A percentile compares a stretch with the other conserved stretches of the same genome.
Evolutionary conservation across 805 yeast species (phyloP).

Genomic region (Suhomyces sp.): DNA sequence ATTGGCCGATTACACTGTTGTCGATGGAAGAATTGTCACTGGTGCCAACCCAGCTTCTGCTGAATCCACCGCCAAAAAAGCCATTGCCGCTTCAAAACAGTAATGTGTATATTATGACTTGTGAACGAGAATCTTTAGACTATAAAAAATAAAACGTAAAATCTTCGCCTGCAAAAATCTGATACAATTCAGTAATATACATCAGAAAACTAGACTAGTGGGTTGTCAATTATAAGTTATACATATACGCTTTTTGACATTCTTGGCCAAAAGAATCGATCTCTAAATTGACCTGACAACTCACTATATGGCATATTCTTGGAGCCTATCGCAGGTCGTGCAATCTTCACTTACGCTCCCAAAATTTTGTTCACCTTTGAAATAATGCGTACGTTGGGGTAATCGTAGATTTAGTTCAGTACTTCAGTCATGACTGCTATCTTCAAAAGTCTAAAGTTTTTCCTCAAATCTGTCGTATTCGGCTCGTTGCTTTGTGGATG

Average conservation of each 20-base stretch:
- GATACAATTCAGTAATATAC: neutral
- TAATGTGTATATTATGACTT: neutral
- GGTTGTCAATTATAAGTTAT: no score
- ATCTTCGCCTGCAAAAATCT: neutral
- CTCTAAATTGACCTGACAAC: neutral
- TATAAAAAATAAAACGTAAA: neutral
- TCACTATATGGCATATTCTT: neutral
- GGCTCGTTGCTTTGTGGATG: constrained; percentile 52
- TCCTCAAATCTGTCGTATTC: constrained; percentile 53
- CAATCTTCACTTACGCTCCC: neutral
- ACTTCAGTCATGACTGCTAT: neutral
- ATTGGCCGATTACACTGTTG: constrained; percentile 48
- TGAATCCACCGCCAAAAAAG: constrained; percentile 43
- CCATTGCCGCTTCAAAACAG: constrained; percentile 18
- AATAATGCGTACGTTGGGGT: neutral
- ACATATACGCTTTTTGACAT: neutral
- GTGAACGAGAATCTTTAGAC: neutral
- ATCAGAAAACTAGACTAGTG: no score
- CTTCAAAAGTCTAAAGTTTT: constrained; percentile 41
- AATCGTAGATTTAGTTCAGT: neutral
- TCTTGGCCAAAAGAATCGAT: neutral
- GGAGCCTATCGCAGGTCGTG: neutral
- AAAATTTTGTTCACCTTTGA: neutral
- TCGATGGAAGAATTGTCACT: constrained; percentile 60
- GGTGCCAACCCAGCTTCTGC: constrained; percentile 67